Conservation (phyloP, 176 grass and related monocot genomes). For the Chloris gayana region DNA sequence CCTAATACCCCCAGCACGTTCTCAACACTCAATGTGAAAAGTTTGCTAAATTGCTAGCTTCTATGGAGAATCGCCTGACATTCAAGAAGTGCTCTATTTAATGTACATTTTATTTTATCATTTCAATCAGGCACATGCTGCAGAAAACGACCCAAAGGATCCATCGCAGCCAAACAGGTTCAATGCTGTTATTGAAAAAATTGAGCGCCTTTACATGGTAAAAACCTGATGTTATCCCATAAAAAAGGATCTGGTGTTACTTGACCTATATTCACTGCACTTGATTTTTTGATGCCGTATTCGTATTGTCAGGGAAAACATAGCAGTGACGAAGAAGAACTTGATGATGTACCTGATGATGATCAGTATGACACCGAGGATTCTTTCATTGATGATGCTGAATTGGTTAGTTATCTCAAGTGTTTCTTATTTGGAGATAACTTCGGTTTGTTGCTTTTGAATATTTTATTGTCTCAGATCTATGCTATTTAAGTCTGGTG, state of each 20-base stretch:
- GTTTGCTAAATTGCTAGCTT: background rate
- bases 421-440: background rate
- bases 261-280: background rate
- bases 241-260: conserved; percentile 1
- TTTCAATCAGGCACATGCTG: conserved; percentile 54
- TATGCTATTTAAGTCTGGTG: background rate
- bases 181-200: conserved; percentile 98
- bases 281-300: conserved; percentile 35
- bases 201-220: conserved; percentile 98
- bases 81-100: conserved; percentile 17
- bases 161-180: conserved; percentile 77
- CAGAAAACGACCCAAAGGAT: conserved; percentile 74
- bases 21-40: background rate
- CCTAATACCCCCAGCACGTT: background rate
- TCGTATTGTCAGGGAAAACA: conserved; percentile 74
- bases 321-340: conserved; percentile 96
- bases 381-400: conserved; percentile 97
- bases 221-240: conserved; percentile 19
- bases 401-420: conserved; percentile 73
- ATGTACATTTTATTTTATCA: conserved; percentile 14
- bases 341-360: conserved; percentile 86
- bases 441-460: conserved; percentile 17
- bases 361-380: conserved; percentile 99
- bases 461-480: conserved; percentile 10
- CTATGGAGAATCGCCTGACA: background rate